phyloP scores from a whole-genome alignment of 2,329 filamentous ascomycete species.

The Clonostachys byssicola region DNA sequence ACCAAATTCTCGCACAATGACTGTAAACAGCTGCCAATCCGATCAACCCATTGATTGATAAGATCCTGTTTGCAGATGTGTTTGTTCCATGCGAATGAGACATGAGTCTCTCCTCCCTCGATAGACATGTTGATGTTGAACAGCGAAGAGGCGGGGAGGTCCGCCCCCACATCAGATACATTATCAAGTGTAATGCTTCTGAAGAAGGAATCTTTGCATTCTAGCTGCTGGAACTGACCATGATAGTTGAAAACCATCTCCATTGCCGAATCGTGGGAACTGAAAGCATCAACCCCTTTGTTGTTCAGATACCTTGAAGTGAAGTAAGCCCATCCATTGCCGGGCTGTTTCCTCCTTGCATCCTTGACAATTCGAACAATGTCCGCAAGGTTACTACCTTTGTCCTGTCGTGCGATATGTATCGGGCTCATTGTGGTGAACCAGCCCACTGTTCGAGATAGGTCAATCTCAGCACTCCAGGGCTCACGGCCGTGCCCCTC shows the following conservation, averaged over 20 bases:
- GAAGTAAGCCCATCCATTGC: not conserved
- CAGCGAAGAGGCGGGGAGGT: slow-evolving; percentile 28
- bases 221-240: not conserved
- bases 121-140: slow-evolving; percentile 42
- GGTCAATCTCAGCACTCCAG: slow-evolving; percentile 16
- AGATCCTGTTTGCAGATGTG: slow-evolving; percentile 30
- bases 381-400: not conserved
- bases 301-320: not conserved
- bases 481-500: slow-evolving; percentile 30
- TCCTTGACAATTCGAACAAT: not conserved
- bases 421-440: slow-evolving; percentile 26
- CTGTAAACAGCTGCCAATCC: slow-evolving; percentile 33
- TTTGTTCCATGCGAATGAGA: slow-evolving; percentile 39
- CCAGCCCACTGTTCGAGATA: slow-evolving; percentile 27
- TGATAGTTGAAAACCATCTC: not conserved
- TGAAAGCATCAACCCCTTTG: no score
- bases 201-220: not conserved
- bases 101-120: slow-evolving; percentile 32
- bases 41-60: slow-evolving; percentile 36
- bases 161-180: not conserved
- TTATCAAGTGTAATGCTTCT: not conserved
- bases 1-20: slow-evolving; percentile 30
- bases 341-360: not conserved
- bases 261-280: not conserved
- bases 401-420: not conserved